Conservation (phyloP, 768 basidiomycete genomes). For the Tricholoma bakamatsutake region DNA sequence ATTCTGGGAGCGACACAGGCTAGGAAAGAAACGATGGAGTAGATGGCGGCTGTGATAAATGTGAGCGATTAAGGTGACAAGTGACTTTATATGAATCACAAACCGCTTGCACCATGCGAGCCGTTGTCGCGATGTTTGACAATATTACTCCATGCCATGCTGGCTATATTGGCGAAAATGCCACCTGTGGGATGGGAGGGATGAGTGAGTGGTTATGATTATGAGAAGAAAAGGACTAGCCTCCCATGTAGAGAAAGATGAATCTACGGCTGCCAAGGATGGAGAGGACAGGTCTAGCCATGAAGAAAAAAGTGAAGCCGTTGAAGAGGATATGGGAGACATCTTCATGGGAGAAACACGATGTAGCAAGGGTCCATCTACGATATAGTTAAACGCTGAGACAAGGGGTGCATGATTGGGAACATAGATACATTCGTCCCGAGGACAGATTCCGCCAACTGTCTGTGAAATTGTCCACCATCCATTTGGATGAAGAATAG, state of each 20-base stretch:
- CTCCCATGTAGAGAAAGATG: conserved; percentile 66
- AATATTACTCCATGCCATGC: conserved; percentile 42
- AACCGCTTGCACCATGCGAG: conserved; percentile 73
- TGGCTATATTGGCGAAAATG: conserved; percentile 45
- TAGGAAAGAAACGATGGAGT: conserved; percentile 63
- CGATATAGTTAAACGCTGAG: conserved; percentile 1
- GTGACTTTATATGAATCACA: conserved; percentile 14
- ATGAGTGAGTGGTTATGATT: background rate
- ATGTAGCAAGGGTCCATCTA: conserved; percentile 74
- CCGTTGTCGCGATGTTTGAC: conserved; percentile 30
- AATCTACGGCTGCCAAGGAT: conserved; percentile 65
- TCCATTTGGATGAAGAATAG: conserved; percentile 34
- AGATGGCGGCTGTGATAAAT: conserved; percentile 53
- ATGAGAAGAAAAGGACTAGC: conserved; percentile 28
- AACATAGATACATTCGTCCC: conserved; percentile 78
- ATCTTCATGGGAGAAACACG: conserved; percentile 64
- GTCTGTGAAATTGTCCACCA: conserved; percentile 59
- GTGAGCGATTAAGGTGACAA: background rate
- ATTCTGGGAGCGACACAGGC: conserved; percentile 64
- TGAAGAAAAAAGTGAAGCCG: conserved; percentile 72
- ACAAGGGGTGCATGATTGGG: too few species aligned
- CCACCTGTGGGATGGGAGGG: conserved; percentile 42
- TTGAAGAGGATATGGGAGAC: conserved; percentile 67
- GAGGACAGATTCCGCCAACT: conserved; percentile 53
- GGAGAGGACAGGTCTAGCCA: conserved; percentile 58